These are phyloP conservation scores for Boletus holoroseus DNA, from an alignment of 1,284 basidiomycete species.

Conservation along the genomic window DNA sequence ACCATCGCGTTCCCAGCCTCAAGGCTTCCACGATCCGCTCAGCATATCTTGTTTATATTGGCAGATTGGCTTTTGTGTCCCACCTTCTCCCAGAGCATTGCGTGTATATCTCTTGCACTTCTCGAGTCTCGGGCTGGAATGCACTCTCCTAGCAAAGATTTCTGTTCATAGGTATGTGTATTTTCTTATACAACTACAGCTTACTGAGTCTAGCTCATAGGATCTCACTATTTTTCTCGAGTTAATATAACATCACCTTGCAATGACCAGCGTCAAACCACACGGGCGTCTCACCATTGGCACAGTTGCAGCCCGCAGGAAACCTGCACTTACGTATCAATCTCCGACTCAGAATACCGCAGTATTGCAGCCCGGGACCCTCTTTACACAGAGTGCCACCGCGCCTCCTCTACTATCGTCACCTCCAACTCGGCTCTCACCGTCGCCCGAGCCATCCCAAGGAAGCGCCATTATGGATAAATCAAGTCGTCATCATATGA, in stretches of 20 bases:
- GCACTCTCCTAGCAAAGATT: slow-evolving; percentile 14
- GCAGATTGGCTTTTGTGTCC: slow-evolving; percentile 11
- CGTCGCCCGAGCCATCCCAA: slow-evolving; percentile 19
- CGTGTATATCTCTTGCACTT: slow-evolving; percentile 16
- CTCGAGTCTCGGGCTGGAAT: slow-evolving; percentile 20
- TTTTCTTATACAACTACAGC: neutral
- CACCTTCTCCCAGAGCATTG: slow-evolving; percentile 5
- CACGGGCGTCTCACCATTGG: slow-evolving; percentile 6
- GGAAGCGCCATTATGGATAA: slow-evolving; percentile 13
- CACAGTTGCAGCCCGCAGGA: slow-evolving; percentile 38
- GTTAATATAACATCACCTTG: slow-evolving; percentile 9
- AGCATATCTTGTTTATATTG: slow-evolving; percentile 27
- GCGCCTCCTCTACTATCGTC: slow-evolving; percentile 8
- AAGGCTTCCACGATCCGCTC: slow-evolving; percentile 14
- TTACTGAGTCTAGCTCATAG: slow-evolving; percentile 11
- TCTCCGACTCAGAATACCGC: slow-evolving; percentile 38
- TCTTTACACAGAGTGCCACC: slow-evolving; percentile 11
- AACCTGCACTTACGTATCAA: slow-evolving; percentile 47
- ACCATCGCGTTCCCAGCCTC: slow-evolving; percentile 6
- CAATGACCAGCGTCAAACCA: slow-evolving; percentile 28
- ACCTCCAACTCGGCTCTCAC: slow-evolving; percentile 14
- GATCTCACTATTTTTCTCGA: slow-evolving; percentile 10
- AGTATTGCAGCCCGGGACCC: slow-evolving; percentile 16
- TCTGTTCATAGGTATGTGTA: slow-evolving; percentile 23
- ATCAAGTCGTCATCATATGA: slow-evolving; percentile 26